Evolutionary conservation across 805 yeast species (phyloP).

Genomic region (Nematodospora valgi): DNA sequence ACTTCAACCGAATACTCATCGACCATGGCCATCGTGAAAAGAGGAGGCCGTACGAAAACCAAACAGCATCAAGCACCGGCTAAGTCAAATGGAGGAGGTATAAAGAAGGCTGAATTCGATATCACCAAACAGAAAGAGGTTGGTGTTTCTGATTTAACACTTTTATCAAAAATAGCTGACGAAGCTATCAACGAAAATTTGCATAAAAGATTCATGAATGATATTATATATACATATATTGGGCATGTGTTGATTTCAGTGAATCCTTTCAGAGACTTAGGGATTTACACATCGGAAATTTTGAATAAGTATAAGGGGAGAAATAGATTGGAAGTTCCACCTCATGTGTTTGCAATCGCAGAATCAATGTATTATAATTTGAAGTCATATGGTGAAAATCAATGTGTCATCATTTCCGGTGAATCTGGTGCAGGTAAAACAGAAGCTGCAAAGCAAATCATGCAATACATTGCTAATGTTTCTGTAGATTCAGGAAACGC

Average conservation of each 20-base stretch:
- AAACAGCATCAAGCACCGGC: conserved; percentile 55
- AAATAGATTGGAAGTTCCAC: conserved; percentile 93
- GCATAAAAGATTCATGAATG: conserved; percentile 84
- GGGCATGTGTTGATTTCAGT: conserved; percentile 95
- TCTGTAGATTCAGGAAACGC: conserved; percentile 64
- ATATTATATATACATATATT: conserved; percentile 86
- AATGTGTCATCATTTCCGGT: conserved; percentile 96
- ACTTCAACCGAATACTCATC: background rate
- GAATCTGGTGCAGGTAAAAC: conserved; percentile 99
- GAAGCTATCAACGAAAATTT: conserved; percentile 90
- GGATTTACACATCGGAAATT: conserved; percentile 83
- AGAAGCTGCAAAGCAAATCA: conserved; percentile 95
- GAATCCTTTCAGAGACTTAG: conserved; percentile 94
- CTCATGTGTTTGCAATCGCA: conserved; percentile 97
- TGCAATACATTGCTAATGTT: conserved; percentile 94
- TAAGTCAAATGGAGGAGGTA: conserved; percentile 40
- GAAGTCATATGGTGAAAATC: conserved; percentile 91
- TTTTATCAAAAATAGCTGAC: conserved; percentile 83
- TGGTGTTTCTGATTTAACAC: conserved; percentile 94
- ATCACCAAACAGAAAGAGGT: conserved; percentile 87
- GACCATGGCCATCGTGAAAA: conserved; percentile 71
- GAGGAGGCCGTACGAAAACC: conserved; percentile 59
- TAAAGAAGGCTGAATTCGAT: conserved; percentile 88
- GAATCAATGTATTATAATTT: conserved; percentile 94
- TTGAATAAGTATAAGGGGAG: conserved; percentile 81